Base-by-base conservation (phyloP, 108 stramenopile species). In the Cyclotella choctawhatcheeana region DNA sequence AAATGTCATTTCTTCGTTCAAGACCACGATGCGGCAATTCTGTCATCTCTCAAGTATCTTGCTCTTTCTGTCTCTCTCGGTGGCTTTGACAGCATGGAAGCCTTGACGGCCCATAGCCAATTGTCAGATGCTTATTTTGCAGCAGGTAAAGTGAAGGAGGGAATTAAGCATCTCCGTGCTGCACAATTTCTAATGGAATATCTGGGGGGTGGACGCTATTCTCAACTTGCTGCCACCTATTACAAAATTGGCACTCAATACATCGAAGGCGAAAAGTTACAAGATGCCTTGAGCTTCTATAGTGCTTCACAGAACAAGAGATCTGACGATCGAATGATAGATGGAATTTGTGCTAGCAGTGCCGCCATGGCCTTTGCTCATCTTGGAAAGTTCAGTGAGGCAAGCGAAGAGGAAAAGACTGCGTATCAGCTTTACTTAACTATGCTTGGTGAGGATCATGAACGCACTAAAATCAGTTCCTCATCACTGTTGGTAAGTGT, bases 241-340 rank as follows among this genome's bases (percentile, higher is more conserved):
- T 92, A 93, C 68, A 88, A 90, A 55, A 65, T 96, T 64, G 96
- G 93, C 43, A 84, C 78, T 20, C 77, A 89, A 4, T 97, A 96
- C 73, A 86, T 84, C 53, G 88, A 90, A 16, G 44, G 58, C 45
- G 77, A 64, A 0, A 80, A 89, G 29, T 52, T 73, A 22, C 45
- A 70, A 24, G 80, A 81, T 35, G 91, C 90, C 1, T 56, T 92
- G 26, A 69, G 67, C 20, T 91, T 84, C 58, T 91, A 80, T 51
- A 54, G 89, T 51, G 79, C 79, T 50, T 85, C 90, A 20, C 31
- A 69, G 14, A 73, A 54, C 7, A 80, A 83, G 21, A 76, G 73
- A 43, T 67, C 64, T 25, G 63, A 77, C 44, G 93, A 94, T 73
- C 85, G 91, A 29, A 67, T 94, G 55, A 59, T 88, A 22, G 87